Conservation (phyloP, 2,329 filamentous ascomycete genomes). For the Cladophialophora immunda region DNA sequence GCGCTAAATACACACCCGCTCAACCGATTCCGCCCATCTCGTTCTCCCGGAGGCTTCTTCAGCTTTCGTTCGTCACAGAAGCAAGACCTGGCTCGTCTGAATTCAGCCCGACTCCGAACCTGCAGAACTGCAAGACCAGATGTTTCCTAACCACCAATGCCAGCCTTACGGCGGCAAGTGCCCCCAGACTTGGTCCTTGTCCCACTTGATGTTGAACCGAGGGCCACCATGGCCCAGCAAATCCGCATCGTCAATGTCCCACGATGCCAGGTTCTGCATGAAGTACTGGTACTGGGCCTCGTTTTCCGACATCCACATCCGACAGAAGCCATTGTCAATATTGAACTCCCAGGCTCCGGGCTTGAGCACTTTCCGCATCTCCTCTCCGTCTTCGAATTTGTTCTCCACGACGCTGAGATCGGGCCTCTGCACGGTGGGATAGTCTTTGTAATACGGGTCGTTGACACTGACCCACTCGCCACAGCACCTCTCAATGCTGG, state of each 20-base stretch:
- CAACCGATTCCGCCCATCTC: no score
- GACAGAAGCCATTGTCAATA: neutral
- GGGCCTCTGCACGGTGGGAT: neutral
- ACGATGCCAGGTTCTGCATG: slow-evolving; percentile 5
- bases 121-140: no score
- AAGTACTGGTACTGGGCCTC: slow-evolving; percentile 15
- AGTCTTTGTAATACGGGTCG: slow-evolving; percentile 2
- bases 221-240: neutral
- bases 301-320: slow-evolving; percentile 1
- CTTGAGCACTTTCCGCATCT: slow-evolving; percentile 11
- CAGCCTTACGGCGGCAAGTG: neutral
- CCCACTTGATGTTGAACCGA: neutral
- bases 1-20: no score
- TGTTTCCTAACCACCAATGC: neutral
- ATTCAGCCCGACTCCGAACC: no score
- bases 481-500: slow-evolving; percentile 6
- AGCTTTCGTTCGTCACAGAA: neutral
- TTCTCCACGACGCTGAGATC: neutral
- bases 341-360: slow-evolving; percentile 13
- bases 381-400: neutral
- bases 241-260: neutral
- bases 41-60: no score
- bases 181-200: neutral
- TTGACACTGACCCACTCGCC: slow-evolving; percentile 10
- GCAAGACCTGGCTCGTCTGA: neutral